Percentiles rank a stretch among this genome's conserved stretches.
Evolutionary conservation across 441 rosid species (phyloP).

Genomic region (Populus hybrid): DNA sequence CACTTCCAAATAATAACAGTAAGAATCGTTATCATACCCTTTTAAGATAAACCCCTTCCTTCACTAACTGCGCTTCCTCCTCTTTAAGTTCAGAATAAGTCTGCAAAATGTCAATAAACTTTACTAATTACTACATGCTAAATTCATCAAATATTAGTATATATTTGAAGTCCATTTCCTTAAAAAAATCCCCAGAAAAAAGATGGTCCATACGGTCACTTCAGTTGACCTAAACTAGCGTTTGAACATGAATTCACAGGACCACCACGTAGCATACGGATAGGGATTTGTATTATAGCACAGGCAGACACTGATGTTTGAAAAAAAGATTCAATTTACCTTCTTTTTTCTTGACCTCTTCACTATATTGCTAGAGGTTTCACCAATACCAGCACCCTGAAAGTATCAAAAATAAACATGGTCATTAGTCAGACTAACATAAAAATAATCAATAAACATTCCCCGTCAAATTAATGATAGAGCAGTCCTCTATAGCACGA

Average conservation of each 20-base stretch:
- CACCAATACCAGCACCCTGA: constrained; percentile 41
- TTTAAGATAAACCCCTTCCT: constrained; percentile 51
- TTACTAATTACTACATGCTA: not conserved
- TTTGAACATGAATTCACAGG: not conserved
- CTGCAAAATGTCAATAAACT: constrained; percentile 32
- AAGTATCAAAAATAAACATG: constrained; percentile 1
- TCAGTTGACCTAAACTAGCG: not conserved
- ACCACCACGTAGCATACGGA: not conserved
- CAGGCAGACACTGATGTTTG: not conserved
- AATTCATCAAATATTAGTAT: not conserved
- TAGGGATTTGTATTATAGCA: not conserved
- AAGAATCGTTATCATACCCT: constrained; percentile 35
- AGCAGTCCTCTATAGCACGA: not conserved
- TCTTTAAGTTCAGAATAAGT: constrained; percentile 72
- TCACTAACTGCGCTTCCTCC: constrained; percentile 53
- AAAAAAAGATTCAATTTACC: constrained; percentile 27
- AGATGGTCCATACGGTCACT: not conserved
- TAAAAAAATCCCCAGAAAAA: not conserved
- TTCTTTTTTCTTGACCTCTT: constrained; percentile 61
- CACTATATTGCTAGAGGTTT: constrained; percentile 32
- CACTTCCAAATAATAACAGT: not conserved
- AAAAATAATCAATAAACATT: not conserved
- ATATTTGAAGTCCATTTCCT: not conserved
- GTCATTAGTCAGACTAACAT: not conserved
- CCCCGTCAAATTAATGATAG: not conserved